A percentile compares a stretch with the other conserved stretches of the same genome.
phyloP scores from a whole-genome alignment of 148 eudicot genomes.

The Chenopodium suecicum region DNA sequence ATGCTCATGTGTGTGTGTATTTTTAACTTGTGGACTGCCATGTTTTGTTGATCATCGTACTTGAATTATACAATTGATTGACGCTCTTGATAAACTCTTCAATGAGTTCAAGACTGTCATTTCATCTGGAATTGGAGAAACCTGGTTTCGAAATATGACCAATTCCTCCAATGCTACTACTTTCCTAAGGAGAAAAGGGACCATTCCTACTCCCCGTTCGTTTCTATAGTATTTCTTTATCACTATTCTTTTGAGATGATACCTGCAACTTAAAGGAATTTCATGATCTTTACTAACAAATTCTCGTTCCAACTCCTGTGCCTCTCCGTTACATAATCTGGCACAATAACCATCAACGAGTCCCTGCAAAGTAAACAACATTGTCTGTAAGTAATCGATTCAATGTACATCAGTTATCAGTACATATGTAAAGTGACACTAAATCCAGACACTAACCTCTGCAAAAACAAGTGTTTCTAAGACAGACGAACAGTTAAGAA shows the following conservation, averaged over 20 bases:
- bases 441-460: background rate
- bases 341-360: background rate
- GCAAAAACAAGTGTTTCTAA: no score
- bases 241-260: conserved; percentile 3
- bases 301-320: background rate
- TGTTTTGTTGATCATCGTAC: background rate
- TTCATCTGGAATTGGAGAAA: background rate
- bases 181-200: conserved; percentile 1
- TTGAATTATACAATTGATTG: background rate
- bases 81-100: conserved; percentile 1
- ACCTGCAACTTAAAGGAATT: background rate
- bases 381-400: background rate
- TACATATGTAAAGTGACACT: background rate
- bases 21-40: background rate
- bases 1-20: no score
- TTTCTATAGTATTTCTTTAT: background rate
- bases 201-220: background rate
- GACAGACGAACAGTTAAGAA: conserved; percentile 2
- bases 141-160: background rate
- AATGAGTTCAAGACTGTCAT: background rate
- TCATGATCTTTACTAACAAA: background rate
- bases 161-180: conserved; percentile 5
- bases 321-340: no score
- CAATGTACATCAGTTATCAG: no score
- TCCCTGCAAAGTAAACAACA: background rate